phyloP scores from a whole-genome alignment of 306 rosid genomes.

The Vigna reflexopilosa region DNA sequence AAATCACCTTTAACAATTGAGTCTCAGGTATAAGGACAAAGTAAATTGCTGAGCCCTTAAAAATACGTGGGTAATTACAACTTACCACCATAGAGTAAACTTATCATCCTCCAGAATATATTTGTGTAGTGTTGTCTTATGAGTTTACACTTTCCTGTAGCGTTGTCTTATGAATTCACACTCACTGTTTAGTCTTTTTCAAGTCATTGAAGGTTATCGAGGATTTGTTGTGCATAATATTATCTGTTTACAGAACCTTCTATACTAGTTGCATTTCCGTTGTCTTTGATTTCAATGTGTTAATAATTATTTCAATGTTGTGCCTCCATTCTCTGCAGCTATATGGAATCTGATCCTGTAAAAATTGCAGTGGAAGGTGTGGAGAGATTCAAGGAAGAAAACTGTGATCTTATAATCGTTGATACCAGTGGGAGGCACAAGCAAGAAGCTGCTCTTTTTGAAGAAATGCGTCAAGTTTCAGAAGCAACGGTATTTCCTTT shows the following conservation, averaged over 20 bases:
- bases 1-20: neutral
- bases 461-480: conserved; percentile 89
- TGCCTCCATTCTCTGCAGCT: conserved; percentile 49
- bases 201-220: conserved; percentile 9
- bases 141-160: too few species aligned
- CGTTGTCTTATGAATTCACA: neutral
- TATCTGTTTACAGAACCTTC: conserved; percentile 14
- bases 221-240: conserved; percentile 6
- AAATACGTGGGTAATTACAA: neutral
- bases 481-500: conserved; percentile 73
- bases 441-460: conserved; percentile 84
- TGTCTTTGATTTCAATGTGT: conserved; percentile 3
- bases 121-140: neutral
- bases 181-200: neutral
- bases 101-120: neutral
- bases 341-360: conserved; percentile 78
- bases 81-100: neutral
- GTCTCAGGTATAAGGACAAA: conserved; percentile 1
- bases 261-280: conserved; percentile 6
- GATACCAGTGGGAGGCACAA: conserved; percentile 90
- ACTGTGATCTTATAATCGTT: conserved; percentile 79
- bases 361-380: conserved; percentile 82
- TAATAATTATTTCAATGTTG: conserved; percentile 38
- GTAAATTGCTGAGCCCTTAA: neutral
- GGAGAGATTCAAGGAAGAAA: conserved; percentile 77